Evolutionary conservation across 768 basidiomycete species (phyloP).

Genomic region (Leccinum obscurum): DNA sequence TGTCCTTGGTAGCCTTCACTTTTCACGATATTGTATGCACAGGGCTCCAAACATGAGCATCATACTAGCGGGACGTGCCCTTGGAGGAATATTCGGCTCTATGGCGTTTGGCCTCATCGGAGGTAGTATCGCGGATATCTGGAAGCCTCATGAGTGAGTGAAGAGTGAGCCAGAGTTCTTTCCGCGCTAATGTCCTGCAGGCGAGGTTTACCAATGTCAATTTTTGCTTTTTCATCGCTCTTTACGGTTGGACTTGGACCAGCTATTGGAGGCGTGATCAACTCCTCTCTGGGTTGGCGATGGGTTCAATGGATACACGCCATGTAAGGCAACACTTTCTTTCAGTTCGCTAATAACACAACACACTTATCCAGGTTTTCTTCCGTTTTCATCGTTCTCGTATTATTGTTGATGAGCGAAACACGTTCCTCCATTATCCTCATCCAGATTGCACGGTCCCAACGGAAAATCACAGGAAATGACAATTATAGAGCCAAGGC

Average conservation of each 20-base stretch:
- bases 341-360: not conserved
- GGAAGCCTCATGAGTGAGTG: conserved; percentile 57
- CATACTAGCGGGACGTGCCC: conserved; percentile 56
- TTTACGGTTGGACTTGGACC: conserved; percentile 64
- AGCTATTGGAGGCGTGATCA: conserved; percentile 61
- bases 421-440: conserved; percentile 76
- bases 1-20: not conserved
- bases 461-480: conserved; percentile 68
- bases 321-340: conserved; percentile 41
- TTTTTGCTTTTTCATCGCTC: conserved; percentile 61
- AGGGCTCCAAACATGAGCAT: conserved; percentile 50
- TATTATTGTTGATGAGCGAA: conserved; percentile 63
- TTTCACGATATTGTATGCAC: not conserved
- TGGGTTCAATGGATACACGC: conserved; percentile 83
- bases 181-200: conserved; percentile 34
- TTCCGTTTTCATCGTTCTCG: conserved; percentile 47
- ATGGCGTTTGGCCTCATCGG: conserved; percentile 68
- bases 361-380: conserved; percentile 42
- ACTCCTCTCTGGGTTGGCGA: conserved; percentile 64
- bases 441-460: conserved; percentile 57
- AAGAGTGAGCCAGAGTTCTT: not conserved
- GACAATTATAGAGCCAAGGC: conserved; percentile 55
- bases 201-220: conserved; percentile 73
- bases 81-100: conserved; percentile 64
- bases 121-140: conserved; percentile 72